A percentile compares a stretch with the other conserved stretches of the same genome.
phyloP scores from a whole-genome alignment of 331 rosid species.

The Arachis monticola region DNA sequence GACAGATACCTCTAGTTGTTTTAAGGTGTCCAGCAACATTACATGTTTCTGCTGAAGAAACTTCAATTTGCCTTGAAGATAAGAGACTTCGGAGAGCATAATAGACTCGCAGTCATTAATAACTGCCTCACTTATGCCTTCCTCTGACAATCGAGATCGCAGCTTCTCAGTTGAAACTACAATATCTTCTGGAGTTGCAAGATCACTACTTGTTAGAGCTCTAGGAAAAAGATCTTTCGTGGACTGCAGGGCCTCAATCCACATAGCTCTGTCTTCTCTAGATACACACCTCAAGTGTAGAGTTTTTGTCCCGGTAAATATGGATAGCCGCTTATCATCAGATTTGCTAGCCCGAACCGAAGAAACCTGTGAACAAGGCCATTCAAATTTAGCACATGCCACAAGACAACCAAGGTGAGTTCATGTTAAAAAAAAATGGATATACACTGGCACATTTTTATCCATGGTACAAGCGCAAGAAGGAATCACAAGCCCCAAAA shows the following conservation, averaged over 20 bases:
- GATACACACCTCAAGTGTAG: constrained; percentile 87
- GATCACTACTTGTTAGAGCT: constrained; percentile 71
- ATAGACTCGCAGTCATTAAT: constrained; percentile 89
- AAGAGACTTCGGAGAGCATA: constrained; percentile 86
- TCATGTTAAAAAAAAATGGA: constrained; percentile 1
- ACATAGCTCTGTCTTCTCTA: constrained; percentile 82
- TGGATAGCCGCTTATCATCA: constrained; percentile 90
- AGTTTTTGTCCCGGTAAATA: constrained; percentile 95
- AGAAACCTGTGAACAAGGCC: constrained; percentile 78
- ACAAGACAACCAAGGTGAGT: constrained; percentile 29
- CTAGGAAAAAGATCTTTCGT: constrained; percentile 95
- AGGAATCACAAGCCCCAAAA: constrained; percentile 21
- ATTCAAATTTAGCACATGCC: constrained; percentile 41
- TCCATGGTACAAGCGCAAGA: constrained; percentile 6
- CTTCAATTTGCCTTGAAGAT: constrained; percentile 78
- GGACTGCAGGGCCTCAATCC: constrained; percentile 89
- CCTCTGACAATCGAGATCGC: constrained; percentile 72
- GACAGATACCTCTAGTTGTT: constrained; percentile 82
- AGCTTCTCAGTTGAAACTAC: constrained; percentile 92
- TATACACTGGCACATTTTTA: constrained; percentile 6
- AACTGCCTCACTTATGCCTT: constrained; percentile 71
- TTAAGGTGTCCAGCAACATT: constrained; percentile 76
- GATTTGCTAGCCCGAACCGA: constrained; percentile 97
- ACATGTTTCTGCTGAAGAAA: constrained; percentile 81
- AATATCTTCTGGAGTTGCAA: constrained; percentile 73